phyloP scores from a whole-genome alignment of 2,329 filamentous ascomycete genomes.

The Lachnellula cervina region DNA sequence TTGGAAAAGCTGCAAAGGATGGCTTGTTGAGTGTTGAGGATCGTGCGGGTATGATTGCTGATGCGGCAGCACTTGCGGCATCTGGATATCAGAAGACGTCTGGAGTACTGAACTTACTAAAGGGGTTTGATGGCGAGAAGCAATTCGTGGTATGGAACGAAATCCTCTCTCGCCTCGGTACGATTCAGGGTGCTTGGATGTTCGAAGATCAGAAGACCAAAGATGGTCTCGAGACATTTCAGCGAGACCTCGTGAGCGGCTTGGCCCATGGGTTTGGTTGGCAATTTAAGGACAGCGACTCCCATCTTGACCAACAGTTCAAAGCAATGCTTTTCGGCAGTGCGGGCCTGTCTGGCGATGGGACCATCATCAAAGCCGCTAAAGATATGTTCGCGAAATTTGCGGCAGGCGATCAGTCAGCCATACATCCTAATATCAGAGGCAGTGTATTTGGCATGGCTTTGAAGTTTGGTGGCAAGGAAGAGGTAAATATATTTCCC shows the following conservation, averaged over 20 bases:
- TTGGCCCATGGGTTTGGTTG: constrained; percentile 87
- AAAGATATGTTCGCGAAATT: constrained; percentile 90
- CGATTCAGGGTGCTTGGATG: constrained; percentile 81
- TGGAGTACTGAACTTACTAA: constrained; percentile 76
- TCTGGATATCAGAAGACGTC: constrained; percentile 94
- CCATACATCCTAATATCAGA: constrained; percentile 88
- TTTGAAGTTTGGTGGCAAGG: constrained; percentile 76
- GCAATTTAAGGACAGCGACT: constrained; percentile 78
- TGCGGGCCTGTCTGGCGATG: constrained; percentile 76
- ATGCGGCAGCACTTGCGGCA: constrained; percentile 82
- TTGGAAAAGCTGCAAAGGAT: constrained; percentile 78
- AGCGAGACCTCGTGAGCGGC: constrained; percentile 68
- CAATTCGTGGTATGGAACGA: constrained; percentile 97
- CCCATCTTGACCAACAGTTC: constrained; percentile 89
- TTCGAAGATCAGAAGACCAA: constrained; percentile 73
- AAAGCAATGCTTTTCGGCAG: constrained; percentile 85
- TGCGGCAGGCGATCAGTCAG: constrained; percentile 68
- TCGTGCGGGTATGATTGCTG: constrained; percentile 88
- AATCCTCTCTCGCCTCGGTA: constrained; percentile 70
- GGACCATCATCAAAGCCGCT: constrained; percentile 70
- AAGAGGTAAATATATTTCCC: constrained; percentile 55
- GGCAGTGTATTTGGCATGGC: constrained; percentile 81
- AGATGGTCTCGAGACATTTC: constrained; percentile 77
- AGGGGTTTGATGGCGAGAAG: constrained; percentile 77
- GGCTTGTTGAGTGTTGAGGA: constrained; percentile 83